Conservation (phyloP, 1,284 basidiomycete species). For the Xerocomus minutiporus region DNA sequence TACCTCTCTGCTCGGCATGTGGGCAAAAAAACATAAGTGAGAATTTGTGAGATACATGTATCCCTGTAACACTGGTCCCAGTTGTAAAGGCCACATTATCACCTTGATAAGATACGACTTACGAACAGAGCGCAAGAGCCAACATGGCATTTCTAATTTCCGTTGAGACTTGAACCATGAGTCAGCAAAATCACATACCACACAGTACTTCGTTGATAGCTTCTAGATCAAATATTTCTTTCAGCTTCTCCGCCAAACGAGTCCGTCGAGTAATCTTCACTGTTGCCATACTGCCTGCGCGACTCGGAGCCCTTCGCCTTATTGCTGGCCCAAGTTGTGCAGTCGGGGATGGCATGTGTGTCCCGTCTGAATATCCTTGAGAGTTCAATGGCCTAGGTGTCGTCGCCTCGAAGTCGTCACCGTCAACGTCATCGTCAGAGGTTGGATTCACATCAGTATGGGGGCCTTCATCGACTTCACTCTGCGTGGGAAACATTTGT, state of each 20-base stretch:
- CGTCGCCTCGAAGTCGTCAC: constrained; percentile 47
- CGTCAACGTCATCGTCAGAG: constrained; percentile 55
- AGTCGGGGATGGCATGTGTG: constrained; percentile 1
- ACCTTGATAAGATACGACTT: constrained; percentile 37
- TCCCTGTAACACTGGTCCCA: constrained; percentile 77
- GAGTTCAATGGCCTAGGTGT: constrained; percentile 41
- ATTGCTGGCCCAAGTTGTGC: constrained; percentile 24
- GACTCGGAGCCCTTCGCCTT: constrained; percentile 31
- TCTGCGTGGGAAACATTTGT: constrained; percentile 19
- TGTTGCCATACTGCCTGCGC: constrained; percentile 65
- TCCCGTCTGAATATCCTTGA: constrained; percentile 21
- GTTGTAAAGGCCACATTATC: constrained; percentile 10
- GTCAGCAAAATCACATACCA: constrained; percentile 43
- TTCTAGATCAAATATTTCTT: constrained; percentile 78
- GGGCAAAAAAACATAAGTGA: constrained; percentile 95
- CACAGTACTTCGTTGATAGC: constrained; percentile 79
- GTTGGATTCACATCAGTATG: constrained; percentile 29
- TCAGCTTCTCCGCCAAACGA: constrained; percentile 76
- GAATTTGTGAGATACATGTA: constrained; percentile 94
- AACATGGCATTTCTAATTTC: constrained; percentile 75
- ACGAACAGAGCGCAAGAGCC: constrained; percentile 83
- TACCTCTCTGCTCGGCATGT: constrained; percentile 86
- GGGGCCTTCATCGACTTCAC: constrained; percentile 12
- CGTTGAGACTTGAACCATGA: constrained; percentile 15
- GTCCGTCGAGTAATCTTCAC: constrained; percentile 66